phyloP scores from a whole-genome alignment of 2,329 filamentous ascomycete species.

The Colletotrichum siamense region DNA sequence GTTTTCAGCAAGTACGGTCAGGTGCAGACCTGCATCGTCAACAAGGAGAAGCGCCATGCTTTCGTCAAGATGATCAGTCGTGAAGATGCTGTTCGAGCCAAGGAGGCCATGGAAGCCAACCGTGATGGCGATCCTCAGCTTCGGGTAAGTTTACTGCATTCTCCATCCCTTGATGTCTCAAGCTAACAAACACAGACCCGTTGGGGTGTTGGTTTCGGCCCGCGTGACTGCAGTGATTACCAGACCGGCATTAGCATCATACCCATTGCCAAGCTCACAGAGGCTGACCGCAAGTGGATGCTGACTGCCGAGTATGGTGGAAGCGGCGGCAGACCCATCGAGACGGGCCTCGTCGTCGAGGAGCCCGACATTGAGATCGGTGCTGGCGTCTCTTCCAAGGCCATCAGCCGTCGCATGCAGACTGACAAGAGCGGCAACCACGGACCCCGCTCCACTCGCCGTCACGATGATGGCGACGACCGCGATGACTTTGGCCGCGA shows the following conservation, averaged over 20 bases:
- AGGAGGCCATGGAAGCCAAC: conserved; percentile 84
- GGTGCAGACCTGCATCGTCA: conserved; percentile 97
- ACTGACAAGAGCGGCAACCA: conserved; percentile 70
- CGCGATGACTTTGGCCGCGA: conserved; percentile 29
- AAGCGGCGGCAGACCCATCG: conserved; percentile 82
- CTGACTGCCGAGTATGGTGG: conserved; percentile 92
- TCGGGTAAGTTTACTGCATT: conserved; percentile 61
- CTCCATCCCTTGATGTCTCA: neutral
- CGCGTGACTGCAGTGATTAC: conserved; percentile 97
- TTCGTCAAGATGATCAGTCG: conserved; percentile 99
- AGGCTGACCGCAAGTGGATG: conserved; percentile 98
- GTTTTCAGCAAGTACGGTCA: conserved; percentile 84
- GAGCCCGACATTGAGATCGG: conserved; percentile 99
- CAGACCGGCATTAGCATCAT: conserved; percentile 90
- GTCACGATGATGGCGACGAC: conserved; percentile 35
- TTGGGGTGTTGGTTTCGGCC: conserved; percentile 97
- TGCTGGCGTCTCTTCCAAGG: conserved; percentile 95
- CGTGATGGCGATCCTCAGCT: conserved; percentile 76
- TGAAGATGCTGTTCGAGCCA: conserved; percentile 81
- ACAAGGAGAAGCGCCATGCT: conserved; percentile 96
- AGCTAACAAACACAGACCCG: conserved; percentile 67
- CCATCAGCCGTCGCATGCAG: conserved; percentile 72
- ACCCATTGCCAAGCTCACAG: conserved; percentile 89
- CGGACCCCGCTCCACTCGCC: conserved; percentile 67
- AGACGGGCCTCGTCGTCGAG: conserved; percentile 86